A percentile compares a stretch with the other conserved stretches of the same genome.
phyloP scores from a whole-genome alignment of 192 early-diverging fungal genomes.

The Backusella morwellensis region DNA sequence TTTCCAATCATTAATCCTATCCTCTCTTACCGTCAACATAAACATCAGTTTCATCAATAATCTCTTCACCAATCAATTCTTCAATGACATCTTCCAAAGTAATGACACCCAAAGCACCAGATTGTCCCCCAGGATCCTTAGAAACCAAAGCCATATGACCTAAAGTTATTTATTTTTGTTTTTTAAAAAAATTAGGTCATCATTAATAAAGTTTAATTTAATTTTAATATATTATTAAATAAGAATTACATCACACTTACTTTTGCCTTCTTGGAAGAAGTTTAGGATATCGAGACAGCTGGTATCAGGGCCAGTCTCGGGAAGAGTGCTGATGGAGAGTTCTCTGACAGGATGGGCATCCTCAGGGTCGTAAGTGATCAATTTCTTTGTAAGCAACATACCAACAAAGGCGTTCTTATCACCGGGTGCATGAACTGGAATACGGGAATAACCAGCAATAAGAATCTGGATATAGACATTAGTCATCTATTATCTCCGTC shows the following conservation, averaged over 20 bases:
- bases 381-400: slow-evolving; percentile 72
- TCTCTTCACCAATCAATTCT: slow-evolving; percentile 72
- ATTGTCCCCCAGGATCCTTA: slow-evolving; percentile 46
- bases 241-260: slow-evolving; percentile 23
- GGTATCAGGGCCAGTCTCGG: slow-evolving; percentile 53
- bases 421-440: slow-evolving; percentile 68
- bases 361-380: slow-evolving; percentile 74
- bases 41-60: slow-evolving; percentile 29
- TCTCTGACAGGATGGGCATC: slow-evolving; percentile 63
- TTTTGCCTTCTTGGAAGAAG: slow-evolving; percentile 80
- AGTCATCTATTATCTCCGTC: neutral
- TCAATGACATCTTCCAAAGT: slow-evolving; percentile 85
- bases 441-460: slow-evolving; percentile 69
- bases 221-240: neutral
- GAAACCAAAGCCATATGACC: slow-evolving; percentile 73
- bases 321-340: slow-evolving; percentile 50
- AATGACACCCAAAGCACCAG: slow-evolving; percentile 66
- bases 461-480: slow-evolving; percentile 53
- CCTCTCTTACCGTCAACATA: slow-evolving; percentile 21
- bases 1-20: neutral
- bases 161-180: neutral
- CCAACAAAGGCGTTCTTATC: slow-evolving; percentile 66
- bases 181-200: neutral
- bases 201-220: neutral
- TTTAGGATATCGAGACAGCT: slow-evolving; percentile 76